phyloP scores from a whole-genome alignment of 768 basidiomycete genomes.

The Suillus ampliporus region DNA sequence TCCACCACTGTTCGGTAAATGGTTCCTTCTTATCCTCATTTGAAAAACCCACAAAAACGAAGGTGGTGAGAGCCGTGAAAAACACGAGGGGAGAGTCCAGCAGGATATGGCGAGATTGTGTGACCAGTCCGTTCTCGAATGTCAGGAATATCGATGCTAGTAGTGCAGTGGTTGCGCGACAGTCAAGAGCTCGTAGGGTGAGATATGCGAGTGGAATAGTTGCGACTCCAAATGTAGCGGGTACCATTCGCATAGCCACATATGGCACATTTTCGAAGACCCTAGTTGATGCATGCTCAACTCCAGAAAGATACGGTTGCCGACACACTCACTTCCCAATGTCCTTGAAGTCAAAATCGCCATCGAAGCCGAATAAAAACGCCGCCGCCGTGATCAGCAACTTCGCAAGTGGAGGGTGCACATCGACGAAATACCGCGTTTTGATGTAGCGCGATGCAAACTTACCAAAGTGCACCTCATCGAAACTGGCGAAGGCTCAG shows the following conservation, averaged over 20 bases:
- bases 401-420: constrained; percentile 97
- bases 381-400: constrained; percentile 92
- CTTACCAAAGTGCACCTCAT: constrained; percentile 98
- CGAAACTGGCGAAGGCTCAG: constrained; percentile 69
- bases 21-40: constrained; percentile 88
- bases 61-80: constrained; percentile 90
- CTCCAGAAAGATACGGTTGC: not conserved
- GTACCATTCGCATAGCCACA: constrained; percentile 96
- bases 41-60: constrained; percentile 89
- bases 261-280: constrained; percentile 89
- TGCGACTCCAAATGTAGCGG: constrained; percentile 85
- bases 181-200: constrained; percentile 91
- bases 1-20: constrained; percentile 92
- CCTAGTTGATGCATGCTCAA: constrained; percentile 46
- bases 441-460: constrained; percentile 95
- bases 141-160: constrained; percentile 90
- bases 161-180: constrained; percentile 89
- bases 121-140: constrained; percentile 96
- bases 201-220: constrained; percentile 92
- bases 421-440: constrained; percentile 90
- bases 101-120: constrained; percentile 95
- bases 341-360: constrained; percentile 96
- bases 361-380: constrained; percentile 87
- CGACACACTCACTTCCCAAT: constrained; percentile 82
- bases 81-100: constrained; percentile 98